These are phyloP conservation scores for Emydomyces testavorans DNA, from an alignment of 2,329 filamentous ascomycete species.

Conservation along the genomic window DNA sequence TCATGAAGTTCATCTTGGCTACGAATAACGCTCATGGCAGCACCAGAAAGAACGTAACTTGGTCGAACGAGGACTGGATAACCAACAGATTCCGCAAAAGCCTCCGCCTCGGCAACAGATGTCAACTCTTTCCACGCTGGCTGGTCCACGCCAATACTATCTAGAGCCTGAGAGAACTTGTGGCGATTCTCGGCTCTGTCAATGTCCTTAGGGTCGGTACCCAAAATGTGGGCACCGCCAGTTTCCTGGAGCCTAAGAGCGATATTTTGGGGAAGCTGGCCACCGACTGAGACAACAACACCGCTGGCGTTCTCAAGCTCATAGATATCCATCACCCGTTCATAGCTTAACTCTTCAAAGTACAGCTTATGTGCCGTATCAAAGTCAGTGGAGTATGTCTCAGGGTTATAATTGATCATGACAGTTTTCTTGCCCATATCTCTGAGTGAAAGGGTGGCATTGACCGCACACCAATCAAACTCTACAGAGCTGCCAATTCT, in stretches of 20 bases:
- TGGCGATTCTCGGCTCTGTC: slow-evolving; percentile 97
- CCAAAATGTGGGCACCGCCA: slow-evolving; percentile 79
- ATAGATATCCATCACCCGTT: slow-evolving; percentile 98
- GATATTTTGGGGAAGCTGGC: slow-evolving; percentile 95
- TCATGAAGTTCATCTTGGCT: slow-evolving; percentile 82
- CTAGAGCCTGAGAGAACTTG: slow-evolving; percentile 95
- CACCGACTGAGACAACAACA: slow-evolving; percentile 90
- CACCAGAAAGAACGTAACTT: slow-evolving; percentile 89
- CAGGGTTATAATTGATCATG: slow-evolving; percentile 90
- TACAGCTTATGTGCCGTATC: slow-evolving; percentile 86
- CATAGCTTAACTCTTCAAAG: slow-evolving; percentile 93
- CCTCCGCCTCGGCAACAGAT: slow-evolving; percentile 74
- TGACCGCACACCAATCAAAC: slow-evolving; percentile 97
- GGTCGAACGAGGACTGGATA: slow-evolving; percentile 95
- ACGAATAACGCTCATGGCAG: slow-evolving; percentile 95
- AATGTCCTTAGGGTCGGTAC: slow-evolving; percentile 86
- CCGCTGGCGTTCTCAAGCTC: slow-evolving; percentile 76
- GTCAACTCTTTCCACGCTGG: slow-evolving; percentile 96
- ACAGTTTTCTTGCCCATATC: slow-evolving; percentile 91
- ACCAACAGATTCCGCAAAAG: slow-evolving; percentile 70
- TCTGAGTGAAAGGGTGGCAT: slow-evolving; percentile 69
- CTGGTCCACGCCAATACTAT: slow-evolving; percentile 93
- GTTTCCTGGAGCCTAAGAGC: slow-evolving; percentile 85
- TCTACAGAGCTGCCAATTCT: slow-evolving; percentile 95
- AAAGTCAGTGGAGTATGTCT: slow-evolving; percentile 73